These are phyloP conservation scores for Aspergillus carlsbadensis DNA, from an alignment of 495 filamentous ascomycete genomes.

Conservation along the genomic window DNA sequence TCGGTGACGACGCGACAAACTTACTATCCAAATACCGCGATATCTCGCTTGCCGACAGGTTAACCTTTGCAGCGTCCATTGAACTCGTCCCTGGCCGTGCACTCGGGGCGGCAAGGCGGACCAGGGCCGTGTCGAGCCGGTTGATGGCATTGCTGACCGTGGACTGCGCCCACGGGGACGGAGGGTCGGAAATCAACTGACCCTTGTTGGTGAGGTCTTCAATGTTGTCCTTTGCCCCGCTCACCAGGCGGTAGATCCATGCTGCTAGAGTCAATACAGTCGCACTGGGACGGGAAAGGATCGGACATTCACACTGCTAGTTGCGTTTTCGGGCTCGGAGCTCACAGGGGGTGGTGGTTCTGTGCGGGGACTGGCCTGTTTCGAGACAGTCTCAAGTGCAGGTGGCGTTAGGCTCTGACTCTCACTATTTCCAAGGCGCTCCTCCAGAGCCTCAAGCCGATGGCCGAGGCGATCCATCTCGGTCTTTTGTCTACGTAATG, in stretches of 20 bases:
- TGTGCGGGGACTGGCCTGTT: not conserved
- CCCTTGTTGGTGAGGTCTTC: slow-evolving; percentile 4
- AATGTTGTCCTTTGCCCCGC: slow-evolving; percentile 10
- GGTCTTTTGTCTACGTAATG: not conserved
- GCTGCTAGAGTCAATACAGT: not conserved
- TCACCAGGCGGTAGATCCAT: slow-evolving; percentile 7
- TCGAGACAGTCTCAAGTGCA: not conserved
- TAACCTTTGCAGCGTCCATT: not conserved
- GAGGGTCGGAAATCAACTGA: not conserved
- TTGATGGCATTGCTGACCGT: slow-evolving; percentile 3
- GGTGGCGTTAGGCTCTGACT: not conserved
- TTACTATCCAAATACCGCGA: slow-evolving; percentile 3
- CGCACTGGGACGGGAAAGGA: not conserved
- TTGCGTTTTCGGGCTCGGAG: not conserved
- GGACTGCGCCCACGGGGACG: slow-evolving; percentile 2
- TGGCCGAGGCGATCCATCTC: not conserved
- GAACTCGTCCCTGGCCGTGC: not conserved
- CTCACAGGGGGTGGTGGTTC: not conserved
- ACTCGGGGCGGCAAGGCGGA: not conserved
- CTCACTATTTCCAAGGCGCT: not conserved
- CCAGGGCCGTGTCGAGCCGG: slow-evolving; percentile 4
- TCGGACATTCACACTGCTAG: not conserved
- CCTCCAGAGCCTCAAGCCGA: slow-evolving; percentile 4
- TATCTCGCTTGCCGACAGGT: not conserved
- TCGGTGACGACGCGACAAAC: not conserved